Base-by-base conservation (phyloP, 495 filamentous ascomycete genomes). In the Xylaria acuta region DNA sequence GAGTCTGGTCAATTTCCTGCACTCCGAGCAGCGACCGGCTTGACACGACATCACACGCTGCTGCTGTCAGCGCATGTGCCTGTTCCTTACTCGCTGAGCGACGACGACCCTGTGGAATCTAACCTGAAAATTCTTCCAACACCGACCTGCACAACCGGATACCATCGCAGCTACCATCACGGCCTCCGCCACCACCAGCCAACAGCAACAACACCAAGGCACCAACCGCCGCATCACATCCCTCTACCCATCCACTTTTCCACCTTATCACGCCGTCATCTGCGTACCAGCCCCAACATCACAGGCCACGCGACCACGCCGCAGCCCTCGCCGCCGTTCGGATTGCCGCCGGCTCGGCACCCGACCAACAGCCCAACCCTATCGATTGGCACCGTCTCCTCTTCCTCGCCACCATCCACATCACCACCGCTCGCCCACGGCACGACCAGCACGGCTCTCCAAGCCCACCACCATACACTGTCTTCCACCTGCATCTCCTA, bases 1-100 rank as follows among this genome's bases (percentile, higher is more conserved):
- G 67, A 63, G 54, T 64, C 20, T 25, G 41, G 43, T 60, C 53
- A 47, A 66, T 71, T 62, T 71, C 69, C 58, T 64, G 69, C 43
- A 54, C 47, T 36, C 56, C 27, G 27, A 22, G 43, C 51, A 59
- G 40, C 43, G 36, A 60, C 63, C 38, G 51, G 53, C 36, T 72
- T 72, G 70, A 67, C 70, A 66, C 63, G 70, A 66, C 70, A 72
- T 72, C 62, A 72, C 70, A 58, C 70, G 51, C 62, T 67, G 59
- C 69, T 45, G 69, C 59, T 64, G 70, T 71, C 69, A 71, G 69
- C 60, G 69, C 69, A 71, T 71, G 69, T 71, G 69, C 69, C 70
- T 25, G 8, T 67, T 60, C 63, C 62, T 72, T 72, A 72, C 70
- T 72, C 70, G 70, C 70, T 72, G 70, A 60, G 62, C 70, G 69